Base-by-base conservation (phyloP, 225 moss, liverwort and hornwort genomes). In the Bryum argenteum region DNA sequence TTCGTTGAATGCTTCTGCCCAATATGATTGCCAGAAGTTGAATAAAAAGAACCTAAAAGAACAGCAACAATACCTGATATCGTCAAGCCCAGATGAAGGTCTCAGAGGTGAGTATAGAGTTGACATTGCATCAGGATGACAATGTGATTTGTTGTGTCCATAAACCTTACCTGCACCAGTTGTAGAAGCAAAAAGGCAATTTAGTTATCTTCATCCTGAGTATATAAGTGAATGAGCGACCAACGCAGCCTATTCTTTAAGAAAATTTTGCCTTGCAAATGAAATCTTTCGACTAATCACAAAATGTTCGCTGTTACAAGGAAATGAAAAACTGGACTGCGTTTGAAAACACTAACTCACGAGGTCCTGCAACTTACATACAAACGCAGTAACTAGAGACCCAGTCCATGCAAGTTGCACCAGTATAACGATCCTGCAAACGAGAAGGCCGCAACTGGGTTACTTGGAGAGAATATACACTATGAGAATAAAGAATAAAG, bases 121-220 rank as follows among this genome's bases (percentile, higher is more conserved):
- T 47, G 71, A 51, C 74, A 77, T 77, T 68, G 84, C 87, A 84
- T 87, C 87, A 52, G 87, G 87, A 71, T 77, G 77, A 68, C 79
- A 69, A 52, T 82, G 79, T 43, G 87, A 81, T 61, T 76, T 77
- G 57, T 87, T 84, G 19, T 87, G 87, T 56, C 81, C 77, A 72
- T 75, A 73, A 42, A 87, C 87, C 79, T 84, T 87, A 61, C 65
- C 87, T 87, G 61, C 66, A 67, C 14, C 57, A 80, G 45, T 66
- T 22, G 74, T 38, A 77, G 19, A 13, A 80, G 54, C 41, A 77
- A 72, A 33, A 71, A 72, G 42, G 16, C 9, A 54, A 54, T 48
- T 58, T 71, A 40, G 4, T n/a, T 28, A n/a, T 43, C 21, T 53
- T 55, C 59, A 47, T n/a, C 43, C 39, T 44, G 22, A 44, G 17